Percentiles rank a stretch among this genome's conserved stretches.
Conservation (phyloP, 225 moss, liverwort and hornwort species). For the Thuidium tamariscinum region DNA sequence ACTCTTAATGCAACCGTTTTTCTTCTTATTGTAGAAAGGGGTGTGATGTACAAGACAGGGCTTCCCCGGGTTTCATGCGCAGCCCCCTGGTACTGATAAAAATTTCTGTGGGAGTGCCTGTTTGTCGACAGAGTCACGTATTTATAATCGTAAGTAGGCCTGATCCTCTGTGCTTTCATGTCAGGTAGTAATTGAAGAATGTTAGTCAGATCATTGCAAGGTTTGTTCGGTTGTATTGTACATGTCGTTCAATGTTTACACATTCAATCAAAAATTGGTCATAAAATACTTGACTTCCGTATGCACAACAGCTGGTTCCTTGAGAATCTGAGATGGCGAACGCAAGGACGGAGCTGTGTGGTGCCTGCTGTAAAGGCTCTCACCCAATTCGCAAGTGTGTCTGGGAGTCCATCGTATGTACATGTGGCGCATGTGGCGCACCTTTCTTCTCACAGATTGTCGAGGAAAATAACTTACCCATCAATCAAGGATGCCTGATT, state of each 20-base stretch:
- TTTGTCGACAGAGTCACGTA: not conserved
- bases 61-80: not conserved
- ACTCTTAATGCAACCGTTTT: not conserved
- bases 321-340: not conserved
- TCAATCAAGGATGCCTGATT: not conserved
- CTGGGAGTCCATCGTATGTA: not conserved
- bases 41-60: not conserved
- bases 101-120: not conserved
- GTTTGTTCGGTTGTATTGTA: not conserved
- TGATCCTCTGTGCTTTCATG: not conserved
- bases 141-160: not conserved
- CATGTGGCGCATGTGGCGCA: not conserved
- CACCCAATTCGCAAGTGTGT: not conserved
- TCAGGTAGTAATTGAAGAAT: not conserved
- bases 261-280: not conserved
- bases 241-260: not conserved
- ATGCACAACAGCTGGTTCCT: not conserved
- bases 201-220: not conserved
- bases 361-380: not conserved
- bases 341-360: not conserved
- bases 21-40: not conserved
- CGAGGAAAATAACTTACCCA: conserved; percentile 1
- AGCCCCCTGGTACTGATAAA: not conserved
- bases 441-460: conserved; percentile 9
- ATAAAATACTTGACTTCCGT: not conserved